These are phyloP conservation scores for Paratinospora sagittata DNA, from an alignment of 164 flowering plant genomes.

Conservation along the genomic window DNA sequence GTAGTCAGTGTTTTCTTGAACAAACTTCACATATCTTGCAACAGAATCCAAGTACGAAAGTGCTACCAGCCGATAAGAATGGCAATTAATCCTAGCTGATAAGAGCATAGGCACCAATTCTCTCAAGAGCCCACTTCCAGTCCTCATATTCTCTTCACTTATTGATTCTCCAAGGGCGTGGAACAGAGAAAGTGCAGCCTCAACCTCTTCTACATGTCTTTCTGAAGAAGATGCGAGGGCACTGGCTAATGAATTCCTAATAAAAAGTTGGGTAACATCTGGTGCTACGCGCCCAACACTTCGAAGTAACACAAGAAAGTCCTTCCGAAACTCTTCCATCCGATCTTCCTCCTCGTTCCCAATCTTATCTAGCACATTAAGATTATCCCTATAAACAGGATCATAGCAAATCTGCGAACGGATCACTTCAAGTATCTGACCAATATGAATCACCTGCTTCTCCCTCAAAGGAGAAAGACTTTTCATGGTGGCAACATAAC, in stretches of 20 bases:
- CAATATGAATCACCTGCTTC: conserved; percentile 59
- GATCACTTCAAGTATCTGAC: conserved; percentile 85
- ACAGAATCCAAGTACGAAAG: conserved; percentile 83
- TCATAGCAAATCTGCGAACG: conserved; percentile 65
- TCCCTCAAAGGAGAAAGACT: conserved; percentile 60
- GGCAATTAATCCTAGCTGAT: conserved; percentile 70
- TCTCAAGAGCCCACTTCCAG: conserved; percentile 61
- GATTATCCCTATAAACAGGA: conserved; percentile 62
- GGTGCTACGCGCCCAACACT: conserved; percentile 90
- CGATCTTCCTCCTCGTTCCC: conserved; percentile 92
- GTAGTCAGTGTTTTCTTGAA: conserved; percentile 69
- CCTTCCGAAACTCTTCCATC: conserved; percentile 81
- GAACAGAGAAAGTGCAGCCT: conserved; percentile 85
- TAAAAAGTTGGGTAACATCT: conserved; percentile 72
- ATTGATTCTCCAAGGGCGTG: conserved; percentile 83
- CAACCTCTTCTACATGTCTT: conserved; percentile 82
- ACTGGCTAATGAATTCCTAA: conserved; percentile 59
- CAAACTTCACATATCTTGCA: conserved; percentile 71
- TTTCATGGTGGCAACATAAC: conserved; percentile 81
- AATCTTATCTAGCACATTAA: conserved; percentile 67
- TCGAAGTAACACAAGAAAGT: conserved; percentile 76
- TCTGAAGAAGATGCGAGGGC: conserved; percentile 56
- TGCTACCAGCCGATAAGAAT: conserved; percentile 88
- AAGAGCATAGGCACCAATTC: conserved; percentile 79
- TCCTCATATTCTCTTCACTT: conserved; percentile 67